Evolutionary conservation across 1,284 basidiomycete species (phyloP), one percentile per base, ranked within the genome.

Genomic region (Papiliotrema nemorosa): DNA sequence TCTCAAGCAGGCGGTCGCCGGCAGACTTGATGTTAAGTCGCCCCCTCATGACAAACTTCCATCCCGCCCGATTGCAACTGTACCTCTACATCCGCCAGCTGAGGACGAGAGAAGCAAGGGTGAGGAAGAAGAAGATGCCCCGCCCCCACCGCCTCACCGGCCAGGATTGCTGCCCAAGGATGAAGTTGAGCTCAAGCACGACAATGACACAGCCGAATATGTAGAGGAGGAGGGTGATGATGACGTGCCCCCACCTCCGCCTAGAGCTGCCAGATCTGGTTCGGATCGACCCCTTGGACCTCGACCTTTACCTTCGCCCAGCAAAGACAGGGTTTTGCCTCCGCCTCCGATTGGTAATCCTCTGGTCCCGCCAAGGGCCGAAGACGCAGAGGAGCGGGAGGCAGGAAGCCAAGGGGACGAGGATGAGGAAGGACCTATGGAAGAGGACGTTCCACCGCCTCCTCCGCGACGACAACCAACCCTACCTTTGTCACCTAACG

Each of bases 51-150:
- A 49, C 21, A 43, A 41, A 34, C 36, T 47, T 20, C 18, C 22
- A 18, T 44, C 16, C 1, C 33, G 45, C n/a, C 40, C 35, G 14
- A 38, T 47, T n/a, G 37, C 29, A 41, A 58, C 45, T 52, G 59
- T 67, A 5, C 67, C 69, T 3, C 29, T 70, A 3, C 63, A 66
- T 18, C 53, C 67, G 2, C 64, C 69, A 5, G 69, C n/a, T n/a
- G n/a, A n/a, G n/a, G n/a, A n/a, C n/a, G n/a, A n/a, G n/a, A n/a
- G n/a, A n/a, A n/a, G n/a, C n/a, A n/a, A n/a, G n/a, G n/a, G n/a
- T n/a, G 47, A 47, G 4, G 54, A 58, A 9, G 56, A 53, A n/a
- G 41, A 25, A 13, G 39, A 52, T 10, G 49, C 41, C 9, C 18
- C 48, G 6, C 44, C 57, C 1, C 53, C 59, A n/a, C 59, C 53